A percentile compares a stretch with the other conserved stretches of the same genome.
Evolutionary conservation across 352 stramenopile genomes (phyloP).

Genomic region (Blastocystis sp.): DNA sequence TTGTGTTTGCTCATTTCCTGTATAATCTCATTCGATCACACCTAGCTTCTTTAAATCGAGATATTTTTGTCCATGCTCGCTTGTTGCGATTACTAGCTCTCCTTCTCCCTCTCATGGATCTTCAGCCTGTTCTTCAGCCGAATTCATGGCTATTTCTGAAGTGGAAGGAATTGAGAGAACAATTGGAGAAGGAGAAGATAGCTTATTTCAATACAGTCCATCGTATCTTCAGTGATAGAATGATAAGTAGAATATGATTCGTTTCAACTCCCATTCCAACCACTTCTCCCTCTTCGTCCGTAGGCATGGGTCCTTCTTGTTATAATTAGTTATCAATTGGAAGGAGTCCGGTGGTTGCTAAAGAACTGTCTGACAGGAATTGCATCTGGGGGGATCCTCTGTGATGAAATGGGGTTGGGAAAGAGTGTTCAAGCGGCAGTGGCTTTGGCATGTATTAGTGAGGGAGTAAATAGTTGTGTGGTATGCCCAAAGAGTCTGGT

Average conservation of each 20-base stretch:
- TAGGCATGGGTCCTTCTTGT: background rate
- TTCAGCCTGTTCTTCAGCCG: background rate
- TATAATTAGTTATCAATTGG: slow-evolving; percentile 44
- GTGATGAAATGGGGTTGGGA: slow-evolving; percentile 57
- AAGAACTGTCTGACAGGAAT: slow-evolving; percentile 51
- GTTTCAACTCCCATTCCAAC: slow-evolving; percentile 21
- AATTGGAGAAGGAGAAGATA: background rate
- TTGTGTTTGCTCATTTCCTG: background rate
- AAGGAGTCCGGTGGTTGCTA: slow-evolving; percentile 29
- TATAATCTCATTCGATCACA: background rate
- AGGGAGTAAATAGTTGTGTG: background rate
- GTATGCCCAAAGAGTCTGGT: slow-evolving; percentile 34
- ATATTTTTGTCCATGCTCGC: background rate
- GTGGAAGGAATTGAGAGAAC: background rate
- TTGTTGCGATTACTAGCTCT: background rate
- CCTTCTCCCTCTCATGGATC: background rate
- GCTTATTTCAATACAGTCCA: background rate
- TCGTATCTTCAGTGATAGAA: background rate
- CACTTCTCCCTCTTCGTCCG: slow-evolving; percentile 21
- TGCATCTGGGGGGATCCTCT: slow-evolving; percentile 6
- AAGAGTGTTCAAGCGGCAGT: slow-evolving; percentile 2
- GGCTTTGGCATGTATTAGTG: background rate
- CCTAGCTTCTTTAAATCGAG: background rate
- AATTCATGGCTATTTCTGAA: background rate
- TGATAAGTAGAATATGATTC: slow-evolving; percentile 21